Conservation (phyloP, 2,329 filamentous ascomycete genomes). For the Aspergillus candidus region DNA sequence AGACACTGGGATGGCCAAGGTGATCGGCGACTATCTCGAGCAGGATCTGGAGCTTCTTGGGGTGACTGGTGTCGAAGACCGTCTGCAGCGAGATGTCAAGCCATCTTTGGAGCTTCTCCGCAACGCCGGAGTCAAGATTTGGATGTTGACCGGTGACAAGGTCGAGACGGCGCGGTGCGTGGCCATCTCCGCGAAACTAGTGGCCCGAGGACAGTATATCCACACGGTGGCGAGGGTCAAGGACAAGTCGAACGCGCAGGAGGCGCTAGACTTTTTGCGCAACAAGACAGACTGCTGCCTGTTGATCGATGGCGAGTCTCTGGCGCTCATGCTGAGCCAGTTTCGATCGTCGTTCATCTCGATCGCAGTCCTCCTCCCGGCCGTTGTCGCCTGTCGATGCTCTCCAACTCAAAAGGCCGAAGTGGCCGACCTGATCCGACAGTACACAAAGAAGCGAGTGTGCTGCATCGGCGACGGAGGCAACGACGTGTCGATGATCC, state of each 20-base stretch:
- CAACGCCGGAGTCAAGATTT: slow-evolving; percentile 97
- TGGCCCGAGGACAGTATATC: slow-evolving; percentile 89
- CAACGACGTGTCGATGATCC: slow-evolving; percentile 99
- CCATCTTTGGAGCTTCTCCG: slow-evolving; percentile 88
- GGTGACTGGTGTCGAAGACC: slow-evolving; percentile 97
- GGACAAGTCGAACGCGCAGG: slow-evolving; percentile 76
- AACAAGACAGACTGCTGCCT: slow-evolving; percentile 82
- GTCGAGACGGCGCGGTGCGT: slow-evolving; percentile 96
- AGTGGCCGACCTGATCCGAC: slow-evolving; percentile 81
- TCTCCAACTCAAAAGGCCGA: slow-evolving; percentile 97
- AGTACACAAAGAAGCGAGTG: slow-evolving; percentile 87
- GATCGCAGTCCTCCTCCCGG: slow-evolving; percentile 77
- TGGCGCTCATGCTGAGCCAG: slow-evolving; percentile 74
- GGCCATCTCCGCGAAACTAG: slow-evolving; percentile 88
- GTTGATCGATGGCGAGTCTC: slow-evolving; percentile 88
- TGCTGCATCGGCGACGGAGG: slow-evolving; percentile 97
- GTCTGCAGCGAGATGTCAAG: slow-evolving; percentile 91
- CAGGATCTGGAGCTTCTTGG: slow-evolving; percentile 84
- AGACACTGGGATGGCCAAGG: slow-evolving; percentile 72
- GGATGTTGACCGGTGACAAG: slow-evolving; percentile 99
- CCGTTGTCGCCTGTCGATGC: slow-evolving; percentile 93
- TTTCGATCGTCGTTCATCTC: slow-evolving; percentile 82
- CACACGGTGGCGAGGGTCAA: slow-evolving; percentile 84
- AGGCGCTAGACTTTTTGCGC: slow-evolving; percentile 80
- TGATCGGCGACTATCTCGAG: slow-evolving; percentile 77